These are phyloP conservation scores for Podaxis sp. DNA, from an alignment of 768 basidiomycete genomes.

Conservation along the genomic window DNA sequence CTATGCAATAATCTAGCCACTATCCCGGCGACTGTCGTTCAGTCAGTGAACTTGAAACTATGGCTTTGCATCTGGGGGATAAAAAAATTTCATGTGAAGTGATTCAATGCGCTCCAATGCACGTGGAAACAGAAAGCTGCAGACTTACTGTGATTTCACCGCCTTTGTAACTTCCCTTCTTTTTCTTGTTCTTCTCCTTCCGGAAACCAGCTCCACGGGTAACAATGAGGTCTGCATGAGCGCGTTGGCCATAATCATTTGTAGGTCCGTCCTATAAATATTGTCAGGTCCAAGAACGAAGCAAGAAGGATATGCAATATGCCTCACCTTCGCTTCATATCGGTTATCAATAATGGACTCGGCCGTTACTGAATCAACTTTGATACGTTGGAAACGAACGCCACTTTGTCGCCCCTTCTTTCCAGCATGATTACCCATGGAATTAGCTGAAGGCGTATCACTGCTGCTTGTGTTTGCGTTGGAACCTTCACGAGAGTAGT, in stretches of 20 bases:
- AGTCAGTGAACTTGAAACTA: conserved; percentile 76
- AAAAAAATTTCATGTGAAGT: background rate
- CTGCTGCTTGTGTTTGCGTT: conserved; percentile 13
- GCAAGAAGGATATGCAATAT: background rate
- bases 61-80: conserved; percentile 66
- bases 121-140: background rate
- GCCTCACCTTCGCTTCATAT: conserved; percentile 71
- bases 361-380: conserved; percentile 49
- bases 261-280: conserved; percentile 46
- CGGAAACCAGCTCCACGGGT: conserved; percentile 94
- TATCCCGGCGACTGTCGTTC: background rate
- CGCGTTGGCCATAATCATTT: conserved; percentile 86
- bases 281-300: background rate
- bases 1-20: background rate
- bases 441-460: background rate
- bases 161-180: conserved; percentile 89
- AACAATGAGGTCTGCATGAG: conserved; percentile 83
- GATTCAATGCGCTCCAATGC: background rate
- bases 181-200: conserved; percentile 99
- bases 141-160: conserved; percentile 87
- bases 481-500: conserved; percentile 12
- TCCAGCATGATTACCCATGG: conserved; percentile 16
- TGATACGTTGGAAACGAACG: conserved; percentile 78
- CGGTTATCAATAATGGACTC: conserved; percentile 57
- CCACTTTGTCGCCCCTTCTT: conserved; percentile 40